A percentile compares a stretch with the other conserved stretches of the same genome.
These are phyloP conservation scores for Biancaea sappan DNA, from an alignment of 306 rosid genomes.

Conservation along the genomic window DNA sequence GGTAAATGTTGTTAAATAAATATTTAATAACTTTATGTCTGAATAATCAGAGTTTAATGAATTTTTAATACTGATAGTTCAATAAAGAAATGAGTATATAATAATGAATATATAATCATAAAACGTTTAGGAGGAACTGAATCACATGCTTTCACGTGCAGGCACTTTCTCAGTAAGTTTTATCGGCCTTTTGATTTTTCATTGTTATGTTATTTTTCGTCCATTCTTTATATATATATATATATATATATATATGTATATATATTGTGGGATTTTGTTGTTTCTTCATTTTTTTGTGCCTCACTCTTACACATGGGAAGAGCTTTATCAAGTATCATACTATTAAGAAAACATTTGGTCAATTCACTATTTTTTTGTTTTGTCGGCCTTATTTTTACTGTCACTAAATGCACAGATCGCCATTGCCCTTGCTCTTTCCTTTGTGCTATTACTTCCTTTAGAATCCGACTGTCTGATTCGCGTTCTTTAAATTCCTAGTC, in stretches of 20 bases:
- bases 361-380: not conserved
- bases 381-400: not conserved
- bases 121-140: too few relatives aligned
- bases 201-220: not conserved
- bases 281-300: not conserved
- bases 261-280: not conserved
- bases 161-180: not conserved
- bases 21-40: too few relatives aligned
- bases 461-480: not conserved
- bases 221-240: too few relatives aligned
- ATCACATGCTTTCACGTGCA: conserved; percentile 31
- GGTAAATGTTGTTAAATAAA: too few relatives aligned
- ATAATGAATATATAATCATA: too few relatives aligned
- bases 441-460: not conserved
- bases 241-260: too few relatives aligned
- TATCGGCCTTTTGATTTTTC: not conserved
- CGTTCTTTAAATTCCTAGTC: not conserved
- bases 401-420: conserved; percentile 8
- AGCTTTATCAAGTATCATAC: not conserved
- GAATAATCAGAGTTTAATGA: too few relatives aligned
- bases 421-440: not conserved
- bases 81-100: too few relatives aligned
- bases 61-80: too few relatives aligned
- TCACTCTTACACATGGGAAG: not conserved
- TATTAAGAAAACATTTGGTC: not conserved